phyloP scores from a whole-genome alignment of 176 grass and related monocot species.

The Carex littledalei region DNA sequence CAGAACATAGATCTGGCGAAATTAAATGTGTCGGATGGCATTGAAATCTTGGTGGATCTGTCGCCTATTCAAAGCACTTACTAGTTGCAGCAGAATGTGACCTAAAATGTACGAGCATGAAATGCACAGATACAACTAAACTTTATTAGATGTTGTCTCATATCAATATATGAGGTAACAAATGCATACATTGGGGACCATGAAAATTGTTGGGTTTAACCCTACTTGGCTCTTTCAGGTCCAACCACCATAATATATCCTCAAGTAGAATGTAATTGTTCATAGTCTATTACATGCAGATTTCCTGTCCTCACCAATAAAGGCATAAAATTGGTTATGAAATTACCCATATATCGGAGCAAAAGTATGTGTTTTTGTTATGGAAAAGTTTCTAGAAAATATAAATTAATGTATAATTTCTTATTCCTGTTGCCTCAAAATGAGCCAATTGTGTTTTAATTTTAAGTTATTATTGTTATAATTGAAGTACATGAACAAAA shows the following conservation, averaged over 20 bases:
- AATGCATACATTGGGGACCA: background rate
- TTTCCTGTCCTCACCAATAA: background rate
- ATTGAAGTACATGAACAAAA: too few relatives aligned
- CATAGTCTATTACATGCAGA: background rate
- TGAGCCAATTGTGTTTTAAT: too few relatives aligned
- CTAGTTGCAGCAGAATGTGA: constrained; percentile 24
- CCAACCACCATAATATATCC: background rate
- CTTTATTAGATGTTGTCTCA: constrained; percentile 14
- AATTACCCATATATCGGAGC: background rate
- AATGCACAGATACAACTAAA: constrained; percentile 24
- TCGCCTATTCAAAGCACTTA: constrained; percentile 4
- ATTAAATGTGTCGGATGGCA: constrained; percentile 24
- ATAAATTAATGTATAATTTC: too few relatives aligned
- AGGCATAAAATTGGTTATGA: background rate
- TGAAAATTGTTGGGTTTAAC: background rate
- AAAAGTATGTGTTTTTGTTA: background rate
- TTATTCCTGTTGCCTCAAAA: too few relatives aligned
- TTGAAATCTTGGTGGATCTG: constrained; percentile 26
- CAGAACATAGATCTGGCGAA: constrained; percentile 24
- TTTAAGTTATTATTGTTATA: too few relatives aligned
- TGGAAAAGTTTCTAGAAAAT: too few relatives aligned
- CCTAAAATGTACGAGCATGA: constrained; percentile 18
- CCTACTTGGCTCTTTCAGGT: constrained; percentile 9
- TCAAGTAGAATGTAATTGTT: background rate
- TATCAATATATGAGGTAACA: constrained; percentile 11